Percentiles rank a stretch among this genome's conserved stretches.
These are phyloP conservation scores for Hymenoscyphus fraxineus DNA, from an alignment of 2,329 filamentous ascomycete species.

Conservation along the genomic window DNA sequence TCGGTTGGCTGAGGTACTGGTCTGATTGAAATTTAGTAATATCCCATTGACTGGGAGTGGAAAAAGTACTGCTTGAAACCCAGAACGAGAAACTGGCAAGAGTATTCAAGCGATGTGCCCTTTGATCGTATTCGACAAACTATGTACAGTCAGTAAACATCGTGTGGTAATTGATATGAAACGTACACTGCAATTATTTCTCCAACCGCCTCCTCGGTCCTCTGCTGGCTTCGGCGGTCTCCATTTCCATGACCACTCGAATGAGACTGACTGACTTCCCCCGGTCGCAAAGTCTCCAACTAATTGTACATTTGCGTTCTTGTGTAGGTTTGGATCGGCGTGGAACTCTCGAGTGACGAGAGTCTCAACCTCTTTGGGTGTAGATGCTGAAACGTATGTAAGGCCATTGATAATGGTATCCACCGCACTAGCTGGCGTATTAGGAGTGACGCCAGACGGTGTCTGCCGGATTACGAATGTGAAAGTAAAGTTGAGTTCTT, in stretches of 20 bases:
- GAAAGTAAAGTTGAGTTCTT: conserved; percentile 90
- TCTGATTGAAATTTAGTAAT: conserved; percentile 26
- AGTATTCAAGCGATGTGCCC: conserved; percentile 82
- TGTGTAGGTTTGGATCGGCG: conserved; percentile 94
- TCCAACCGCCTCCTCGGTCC: conserved; percentile 87
- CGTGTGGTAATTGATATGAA: not conserved
- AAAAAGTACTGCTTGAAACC: conserved; percentile 71
- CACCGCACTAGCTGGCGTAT: conserved; percentile 44
- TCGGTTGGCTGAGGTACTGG: conserved; percentile 51
- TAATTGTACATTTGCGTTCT: conserved; percentile 90
- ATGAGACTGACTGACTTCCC: conserved; percentile 78
- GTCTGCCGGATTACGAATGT: conserved; percentile 73
- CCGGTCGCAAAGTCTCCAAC: conserved; percentile 88
- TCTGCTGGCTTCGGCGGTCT: conserved; percentile 78
- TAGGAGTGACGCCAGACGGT: conserved; percentile 43
- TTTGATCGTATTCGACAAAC: conserved; percentile 96
- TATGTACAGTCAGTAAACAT: conserved; percentile 34
- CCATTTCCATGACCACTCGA: conserved; percentile 98
- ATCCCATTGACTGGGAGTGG: conserved; percentile 15
- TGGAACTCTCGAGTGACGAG: conserved; percentile 94
- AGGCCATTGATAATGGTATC: conserved; percentile 84
- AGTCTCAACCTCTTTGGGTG: conserved; percentile 82
- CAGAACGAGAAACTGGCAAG: conserved; percentile 93
- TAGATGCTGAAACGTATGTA: conserved; percentile 89
- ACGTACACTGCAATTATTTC: conserved; percentile 84